Base-by-base conservation (phyloP, 768 basidiomycete species). In the Filobasidium floriforme region DNA sequence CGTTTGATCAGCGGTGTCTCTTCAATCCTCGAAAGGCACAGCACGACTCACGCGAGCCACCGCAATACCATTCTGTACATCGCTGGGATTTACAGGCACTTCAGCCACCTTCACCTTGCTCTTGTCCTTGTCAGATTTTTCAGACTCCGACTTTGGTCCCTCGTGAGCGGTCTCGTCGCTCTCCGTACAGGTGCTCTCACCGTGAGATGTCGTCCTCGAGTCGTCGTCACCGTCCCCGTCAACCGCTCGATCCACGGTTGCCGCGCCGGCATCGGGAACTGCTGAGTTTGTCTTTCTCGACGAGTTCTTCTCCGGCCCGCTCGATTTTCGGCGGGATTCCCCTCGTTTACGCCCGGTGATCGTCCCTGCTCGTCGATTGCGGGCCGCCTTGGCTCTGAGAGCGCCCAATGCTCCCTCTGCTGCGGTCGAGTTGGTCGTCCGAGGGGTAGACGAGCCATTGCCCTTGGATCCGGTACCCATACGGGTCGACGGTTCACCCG, bases 161-260 rank as follows among this genome's bases (percentile, higher is more conserved):
- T 57, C 54, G 24, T 68, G 67, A 19, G 67, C 67, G 19, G 67
- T 68, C 60, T 68, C 67, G 43, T 68, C 67, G 59, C 67, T 68
- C 60, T 65, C 67, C 11, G 67, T 68, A 19, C 57, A 59, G 19
- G 59, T 68, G 28, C 57, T 68, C 40, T 65, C 63, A 10, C 63
- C 62, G 51, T 57, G 43, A 14, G 52, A 60, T 6, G 32, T 62
- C 57, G 62, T 65, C 40, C 49, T 49, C 29, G 28, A 41, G 24
- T 57, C 60, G 24, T 64, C 62, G 7, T 65, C 67, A 11, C 6
- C 19, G 24, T 26, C 32, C 15, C 26, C 55, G 32, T 60, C 41
- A 18, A 65, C 59, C 54, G 5, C 54, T 14, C 7, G 22, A 14
- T 28, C 54, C 5, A n/a, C 24, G 26, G 24, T 28, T 22, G 63